Evolutionary conservation across 2,329 filamentous ascomycete species (phyloP), one percentile per base, ranked within the genome.

Genomic region (Trichophyton verrucosum): DNA sequence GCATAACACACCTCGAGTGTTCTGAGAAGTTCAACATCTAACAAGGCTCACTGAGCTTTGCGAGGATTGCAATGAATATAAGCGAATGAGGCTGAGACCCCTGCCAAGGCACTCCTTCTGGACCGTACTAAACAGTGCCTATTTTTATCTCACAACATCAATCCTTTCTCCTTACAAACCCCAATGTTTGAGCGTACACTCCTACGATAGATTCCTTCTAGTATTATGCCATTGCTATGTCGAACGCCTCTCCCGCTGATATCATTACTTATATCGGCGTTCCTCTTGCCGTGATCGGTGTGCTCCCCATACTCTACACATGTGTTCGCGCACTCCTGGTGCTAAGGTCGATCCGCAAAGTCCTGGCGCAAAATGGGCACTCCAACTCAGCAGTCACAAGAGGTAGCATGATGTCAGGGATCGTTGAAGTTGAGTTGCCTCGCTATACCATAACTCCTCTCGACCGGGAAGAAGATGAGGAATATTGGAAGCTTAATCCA

Each of bases 291-390:
- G 77, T 85, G 1, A 70, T 85, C 1, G 81, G 81, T 49, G 80
- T 86, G 22, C 75, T 86, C 4, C 84, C 84, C 0, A 86, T 86
- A 58, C 75, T 87, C 49, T 87, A 86, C 73, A 87, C 86, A 67
- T 85, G 81, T 20, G 73, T 82, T 59, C 77, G 80, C 27, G 85
- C 82, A 2, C 78, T 86, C 27, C 74, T 82, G 13, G 83, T 82
- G 1, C 75, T 85, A 1, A 82, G 82, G 44, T 80, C 80, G 56
- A 84, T 87, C 70, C 80, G 80, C 68, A 80, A 79, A 61, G 80
- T 81, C 71, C 78, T 87, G 3, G 73, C 79, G 15, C 77, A 78
- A 60, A 81, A 81, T 69, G 78, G 77, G n/a, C 73, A 70, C 49
- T 67, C 85, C 6, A 80, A 68, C 55, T 65, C 79, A 1, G 83